Base-by-base conservation (phyloP, 1,284 basidiomycete genomes). In the Sparassis latifolia region DNA sequence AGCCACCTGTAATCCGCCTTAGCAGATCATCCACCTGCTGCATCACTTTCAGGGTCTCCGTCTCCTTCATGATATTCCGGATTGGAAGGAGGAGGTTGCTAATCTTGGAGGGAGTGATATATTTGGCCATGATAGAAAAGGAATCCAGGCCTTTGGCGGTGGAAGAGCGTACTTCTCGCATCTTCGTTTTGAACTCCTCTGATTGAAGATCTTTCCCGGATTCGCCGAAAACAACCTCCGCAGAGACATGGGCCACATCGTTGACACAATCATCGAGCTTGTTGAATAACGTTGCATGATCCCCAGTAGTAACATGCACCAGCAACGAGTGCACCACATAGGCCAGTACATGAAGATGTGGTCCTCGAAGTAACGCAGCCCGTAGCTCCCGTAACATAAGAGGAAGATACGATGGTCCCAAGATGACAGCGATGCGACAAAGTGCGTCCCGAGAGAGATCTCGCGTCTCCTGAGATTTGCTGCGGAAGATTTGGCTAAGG, bases 151-250 rank as follows among this genome's bases (percentile, higher is more conserved):
- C 91, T 62, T 86, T 86, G 12, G 88, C 84, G 2, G 82, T 75
- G 5, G 92, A 90, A 2, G 82, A 77, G 40, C 85, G 79, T 27
- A 95, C 94, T 70, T 97, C 94, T 28, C 87, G 80, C 82, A 93
- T 89, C 69, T 92, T 97, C 12, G 93, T 96, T 73, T 88, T 92
- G 81, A 94, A 97, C 30, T 89, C 95, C 58, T 96, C 92, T 2
- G 86, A 78, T 47, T 86, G 82, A 0, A 91, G 87, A 62, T 98
- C 93, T 65, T 92, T 92, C 7, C 89, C 91, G 0, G 93, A 95
- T 62, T 92, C 85, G 10, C 96, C 96, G 63, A 98, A 98, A 48
- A 98, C 80, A 51, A 98, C 96, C 62, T 98, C 96, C 1, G 89
- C 84, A 2, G 93, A 86, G 35, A 97, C 74, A 60, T 89, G 80